Base-by-base conservation (phyloP, 192 early-diverging fungal genomes). In the Polychytrium aggregatum region DNA sequence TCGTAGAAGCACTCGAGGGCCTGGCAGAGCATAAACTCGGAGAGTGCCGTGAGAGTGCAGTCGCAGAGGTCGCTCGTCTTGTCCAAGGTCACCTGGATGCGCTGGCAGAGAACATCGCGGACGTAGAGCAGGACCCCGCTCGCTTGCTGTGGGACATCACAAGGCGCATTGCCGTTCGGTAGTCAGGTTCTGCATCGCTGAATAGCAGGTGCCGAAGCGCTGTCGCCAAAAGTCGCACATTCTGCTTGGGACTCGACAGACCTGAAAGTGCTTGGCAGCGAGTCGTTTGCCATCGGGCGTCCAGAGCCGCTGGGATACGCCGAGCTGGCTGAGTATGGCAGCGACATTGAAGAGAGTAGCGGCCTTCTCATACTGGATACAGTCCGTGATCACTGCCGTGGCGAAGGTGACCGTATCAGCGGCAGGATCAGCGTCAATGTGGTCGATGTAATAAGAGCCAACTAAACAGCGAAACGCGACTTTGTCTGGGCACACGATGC, bases 1-100 rank as follows among this genome's bases (percentile, higher is more conserved):
- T 88, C 88, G 79, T 88, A 97, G 31, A 82, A 90, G 57, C 93
- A 97, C 62, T 95, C 92, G 56, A 90, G 83, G 16, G 94, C 90
- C 59, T 98, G 94, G 6, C 88, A 85, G 0, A 92, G 65, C 87
- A 92, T 92, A 20, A 90, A 53, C 48, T 82, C 75, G 16, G 79
- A 70, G 0, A 79, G 61, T 1, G 82, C 78, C 6, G 79, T 75
- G 9, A 97, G 64, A 14, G 82, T 81, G 6, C 70, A 57, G 14
- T 84, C 67, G 2, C 76, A 77, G 58, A 94, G 69, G 54, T 94
- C 93, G 3, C 62, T 58, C 0, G 39, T 39, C 27, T 45, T 50
- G 11, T 69, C 64, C 0, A 74, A 35, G 24, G 72, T 69, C 11
- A 73, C 54, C 46, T 67, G 65, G 42, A 74, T 64, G 10, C 69